Conservation (phyloP, 306 rosid genomes). For the Sicyos edulis region DNA sequence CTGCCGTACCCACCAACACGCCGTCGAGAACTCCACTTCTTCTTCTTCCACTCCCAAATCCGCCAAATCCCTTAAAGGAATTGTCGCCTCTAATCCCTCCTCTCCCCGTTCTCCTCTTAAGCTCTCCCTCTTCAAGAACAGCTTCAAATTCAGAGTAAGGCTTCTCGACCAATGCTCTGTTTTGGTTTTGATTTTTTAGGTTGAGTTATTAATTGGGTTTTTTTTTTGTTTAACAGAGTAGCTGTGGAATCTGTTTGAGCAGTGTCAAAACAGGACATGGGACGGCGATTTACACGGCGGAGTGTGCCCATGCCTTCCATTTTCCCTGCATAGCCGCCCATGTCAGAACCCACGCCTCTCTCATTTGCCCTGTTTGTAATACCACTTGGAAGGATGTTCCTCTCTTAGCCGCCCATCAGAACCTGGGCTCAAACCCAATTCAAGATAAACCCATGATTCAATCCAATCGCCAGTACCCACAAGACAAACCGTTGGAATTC, state of each 20-base stretch:
- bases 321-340: constrained; percentile 78
- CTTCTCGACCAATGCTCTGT: not conserved
- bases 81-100: constrained; percentile 50
- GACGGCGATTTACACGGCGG: constrained; percentile 97
- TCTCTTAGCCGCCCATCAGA: constrained; percentile 56
- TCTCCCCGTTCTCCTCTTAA: constrained; percentile 91
- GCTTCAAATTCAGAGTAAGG: constrained; percentile 85
- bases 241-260: constrained; percentile 86
- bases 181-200: not conserved
- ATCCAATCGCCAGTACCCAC: not conserved
- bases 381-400: constrained; percentile 83
- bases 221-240: constrained; percentile 42
- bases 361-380: constrained; percentile 84
- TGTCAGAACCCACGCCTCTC: constrained; percentile 55
- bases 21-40: not conserved
- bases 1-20: constrained; percentile 48
- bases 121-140: constrained; percentile 82
- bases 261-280: constrained; percentile 95
- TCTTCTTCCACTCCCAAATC: constrained; percentile 33
- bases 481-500: constrained; percentile 1
- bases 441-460: constrained; percentile 17
- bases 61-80: constrained; percentile 20
- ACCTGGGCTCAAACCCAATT: constrained; percentile 2
- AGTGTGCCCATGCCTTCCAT: constrained; percentile 85
- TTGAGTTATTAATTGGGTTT: not conserved